phyloP scores from a whole-genome alignment of 306 rosid species.

The Casuarina glauca region DNA sequence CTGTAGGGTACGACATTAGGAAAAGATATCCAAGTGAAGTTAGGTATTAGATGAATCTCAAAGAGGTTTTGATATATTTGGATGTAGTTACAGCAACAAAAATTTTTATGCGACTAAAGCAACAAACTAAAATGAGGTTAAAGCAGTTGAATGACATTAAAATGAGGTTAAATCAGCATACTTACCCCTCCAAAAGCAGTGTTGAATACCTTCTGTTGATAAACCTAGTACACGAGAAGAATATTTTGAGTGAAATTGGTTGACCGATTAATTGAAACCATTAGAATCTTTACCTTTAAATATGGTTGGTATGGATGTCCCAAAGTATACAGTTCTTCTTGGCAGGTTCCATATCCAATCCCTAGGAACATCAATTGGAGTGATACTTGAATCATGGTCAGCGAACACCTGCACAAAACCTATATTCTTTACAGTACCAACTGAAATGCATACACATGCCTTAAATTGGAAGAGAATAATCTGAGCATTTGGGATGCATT shows the following conservation, averaged over 20 bases:
- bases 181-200: slow-evolving; percentile 91
- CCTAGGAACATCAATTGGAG: slow-evolving; percentile 64
- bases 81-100: neutral
- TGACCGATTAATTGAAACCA: neutral
- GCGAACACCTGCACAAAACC: slow-evolving; percentile 54
- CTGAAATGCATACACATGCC: slow-evolving; percentile 22
- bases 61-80: neutral
- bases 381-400: slow-evolving; percentile 53
- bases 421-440: slow-evolving; percentile 15
- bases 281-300: slow-evolving; percentile 60
- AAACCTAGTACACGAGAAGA: slow-evolving; percentile 59
- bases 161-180: slow-evolving; percentile 21
- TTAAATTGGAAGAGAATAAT: slow-evolving; percentile 11
- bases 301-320: slow-evolving; percentile 62
- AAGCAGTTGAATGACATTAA: neutral
- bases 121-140: neutral
- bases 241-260: slow-evolving; percentile 22
- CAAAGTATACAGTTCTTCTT: slow-evolving; percentile 64
- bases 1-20: neutral
- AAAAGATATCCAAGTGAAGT: neutral
- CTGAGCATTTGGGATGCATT: slow-evolving; percentile 4
- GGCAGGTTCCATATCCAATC: slow-evolving; percentile 60
- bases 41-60: neutral
- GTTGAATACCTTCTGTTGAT: slow-evolving; percentile 79
- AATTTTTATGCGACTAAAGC: too few species aligned